Evolutionary conservation across 176 grass and related monocot genomes (phyloP).

Genomic region (Saccharum spontaneum): DNA sequence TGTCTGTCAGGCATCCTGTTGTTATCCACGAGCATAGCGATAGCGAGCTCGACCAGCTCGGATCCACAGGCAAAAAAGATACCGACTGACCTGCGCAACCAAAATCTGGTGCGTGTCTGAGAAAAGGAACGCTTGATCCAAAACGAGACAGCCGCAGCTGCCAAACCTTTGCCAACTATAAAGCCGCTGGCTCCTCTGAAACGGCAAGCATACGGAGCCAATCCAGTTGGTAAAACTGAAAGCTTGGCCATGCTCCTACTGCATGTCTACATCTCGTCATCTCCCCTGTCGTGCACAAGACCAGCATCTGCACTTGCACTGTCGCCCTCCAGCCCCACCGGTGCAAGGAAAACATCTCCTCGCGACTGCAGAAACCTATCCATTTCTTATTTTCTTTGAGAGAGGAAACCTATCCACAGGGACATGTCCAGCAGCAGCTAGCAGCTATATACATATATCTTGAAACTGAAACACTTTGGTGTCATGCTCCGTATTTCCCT

Average conservation of each 20-base stretch:
- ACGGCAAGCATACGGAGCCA: neutral
- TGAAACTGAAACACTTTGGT: neutral
- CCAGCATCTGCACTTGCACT: conserved; percentile 1
- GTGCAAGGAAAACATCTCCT: neutral
- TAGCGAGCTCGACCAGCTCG: neutral
- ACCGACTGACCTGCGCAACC: neutral
- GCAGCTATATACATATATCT: too few relatives aligned
- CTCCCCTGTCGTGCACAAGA: neutral
- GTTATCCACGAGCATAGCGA: neutral
- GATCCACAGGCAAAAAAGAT: neutral
- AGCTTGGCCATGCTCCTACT: neutral
- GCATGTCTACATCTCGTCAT: neutral
- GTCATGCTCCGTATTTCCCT: conserved; percentile 14
- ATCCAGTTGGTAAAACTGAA: neutral
- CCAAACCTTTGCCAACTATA: neutral
- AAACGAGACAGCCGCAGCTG: conserved; percentile 13
- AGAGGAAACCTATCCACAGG: too few relatives aligned
- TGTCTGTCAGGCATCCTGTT: neutral
- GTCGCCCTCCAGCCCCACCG: conserved; percentile 17
- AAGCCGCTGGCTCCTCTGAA: neutral
- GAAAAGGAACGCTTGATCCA: neutral
- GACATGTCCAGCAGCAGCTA: too few relatives aligned
- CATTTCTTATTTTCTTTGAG: neutral
- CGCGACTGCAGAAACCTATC: neutral
- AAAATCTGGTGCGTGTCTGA: neutral